Evolutionary conservation across 2,329 filamentous ascomycete species (phyloP).

Genomic region (Ampelomyces quisqualis): DNA sequence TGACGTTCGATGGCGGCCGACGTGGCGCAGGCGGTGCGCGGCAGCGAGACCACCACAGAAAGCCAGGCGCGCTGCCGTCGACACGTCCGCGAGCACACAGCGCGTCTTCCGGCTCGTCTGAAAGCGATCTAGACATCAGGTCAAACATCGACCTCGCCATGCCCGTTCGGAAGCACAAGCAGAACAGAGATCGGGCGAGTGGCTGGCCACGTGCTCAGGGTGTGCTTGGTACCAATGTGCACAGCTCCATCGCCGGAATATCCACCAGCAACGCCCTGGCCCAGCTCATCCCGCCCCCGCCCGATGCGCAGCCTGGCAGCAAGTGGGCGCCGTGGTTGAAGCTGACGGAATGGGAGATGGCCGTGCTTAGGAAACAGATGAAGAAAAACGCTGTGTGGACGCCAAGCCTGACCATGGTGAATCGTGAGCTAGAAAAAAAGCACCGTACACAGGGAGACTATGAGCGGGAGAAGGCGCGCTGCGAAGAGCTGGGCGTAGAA

Average conservation of each 20-base stretch:
- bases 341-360: slow-evolving; percentile 68
- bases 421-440: slow-evolving; percentile 70
- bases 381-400: slow-evolving; percentile 89
- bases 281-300: slow-evolving; percentile 59
- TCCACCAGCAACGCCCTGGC: slow-evolving; percentile 64
- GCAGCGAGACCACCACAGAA: slow-evolving; percentile 25
- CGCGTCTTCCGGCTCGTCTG: slow-evolving; percentile 17
- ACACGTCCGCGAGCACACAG: slow-evolving; percentile 16
- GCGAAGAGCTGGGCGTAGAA: slow-evolving; percentile 62
- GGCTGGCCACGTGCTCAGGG: slow-evolving; percentile 46
- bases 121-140: slow-evolving; percentile 20
- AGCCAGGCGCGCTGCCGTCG: slow-evolving; percentile 16
- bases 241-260: slow-evolving; percentile 57
- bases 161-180: slow-evolving; percentile 29
- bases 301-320: slow-evolving; percentile 60
- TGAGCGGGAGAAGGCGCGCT: slow-evolving; percentile 58
- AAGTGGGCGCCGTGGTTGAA: slow-evolving; percentile 64
- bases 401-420: slow-evolving; percentile 83
- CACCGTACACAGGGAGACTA: slow-evolving; percentile 56
- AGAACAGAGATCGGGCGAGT: slow-evolving; percentile 38
- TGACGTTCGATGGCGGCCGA: slow-evolving; percentile 29
- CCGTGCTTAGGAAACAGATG: slow-evolving; percentile 76
- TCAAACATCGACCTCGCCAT: slow-evolving; percentile 22
- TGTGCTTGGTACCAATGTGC: slow-evolving; percentile 55
- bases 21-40: slow-evolving; percentile 24